A percentile compares a stretch with the other conserved stretches of the same genome.
phyloP scores from a whole-genome alignment of 305 asterid genomes.

The Ajuga reptans region DNA sequence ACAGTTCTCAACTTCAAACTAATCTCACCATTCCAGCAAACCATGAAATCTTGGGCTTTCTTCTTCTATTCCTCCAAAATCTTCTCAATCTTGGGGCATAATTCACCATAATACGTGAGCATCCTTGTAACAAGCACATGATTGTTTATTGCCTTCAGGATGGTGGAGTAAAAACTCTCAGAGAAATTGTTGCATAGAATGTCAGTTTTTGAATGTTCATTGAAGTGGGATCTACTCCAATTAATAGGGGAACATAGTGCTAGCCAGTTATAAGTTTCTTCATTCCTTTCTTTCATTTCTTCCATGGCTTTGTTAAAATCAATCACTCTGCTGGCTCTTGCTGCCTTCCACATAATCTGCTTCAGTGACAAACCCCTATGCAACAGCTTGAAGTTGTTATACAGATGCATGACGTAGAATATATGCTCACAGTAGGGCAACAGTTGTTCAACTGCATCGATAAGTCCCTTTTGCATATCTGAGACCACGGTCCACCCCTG shows the following conservation, averaged over 20 bases:
- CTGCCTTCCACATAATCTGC: not conserved
- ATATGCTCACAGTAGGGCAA: too few species aligned
- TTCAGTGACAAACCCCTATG: not conserved
- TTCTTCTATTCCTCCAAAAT: too few species aligned
- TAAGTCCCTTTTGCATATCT: too few species aligned
- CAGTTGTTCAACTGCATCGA: too few species aligned
- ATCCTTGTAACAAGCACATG: not conserved
- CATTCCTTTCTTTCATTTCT: not conserved
- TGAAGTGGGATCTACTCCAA: not conserved
- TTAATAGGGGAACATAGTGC: not conserved
- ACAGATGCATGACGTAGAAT: too few species aligned
- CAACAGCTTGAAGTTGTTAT: too few species aligned
- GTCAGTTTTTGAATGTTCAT: not conserved
- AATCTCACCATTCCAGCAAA: too few species aligned
- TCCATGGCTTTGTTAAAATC: not conserved
- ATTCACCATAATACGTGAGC: too few species aligned
- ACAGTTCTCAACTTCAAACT: too few species aligned
- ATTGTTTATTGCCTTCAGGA: not conserved
- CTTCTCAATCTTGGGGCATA: too few species aligned
- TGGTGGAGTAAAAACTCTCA: not conserved
- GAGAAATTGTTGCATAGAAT: not conserved
- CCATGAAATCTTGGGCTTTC: too few species aligned
- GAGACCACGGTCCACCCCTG: too few species aligned
- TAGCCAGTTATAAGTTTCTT: not conserved
- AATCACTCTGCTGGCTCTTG: not conserved